Base-by-base conservation (phyloP, 192 early-diverging fungal species). In the Podila epicladia region DNA sequence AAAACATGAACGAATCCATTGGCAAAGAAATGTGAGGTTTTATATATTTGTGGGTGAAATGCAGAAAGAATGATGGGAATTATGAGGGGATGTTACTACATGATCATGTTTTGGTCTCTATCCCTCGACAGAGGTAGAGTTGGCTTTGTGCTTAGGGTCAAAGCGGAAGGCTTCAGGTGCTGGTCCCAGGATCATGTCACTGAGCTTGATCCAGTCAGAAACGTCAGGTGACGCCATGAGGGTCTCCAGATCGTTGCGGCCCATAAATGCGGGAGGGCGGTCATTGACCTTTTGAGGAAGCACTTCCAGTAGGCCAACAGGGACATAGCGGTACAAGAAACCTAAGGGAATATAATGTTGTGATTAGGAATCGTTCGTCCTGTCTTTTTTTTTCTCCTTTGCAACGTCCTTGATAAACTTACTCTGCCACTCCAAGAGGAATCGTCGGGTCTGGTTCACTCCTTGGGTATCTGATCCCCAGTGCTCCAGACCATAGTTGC, bases 381-480 rank as follows among this genome's bases (percentile, higher is more conserved):
- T 33, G 33, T 33, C 33, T 33, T 33, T 33, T 33, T 33, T 33
- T 33, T 3, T 3, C 33, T 33, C 33, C 33, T 33, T 33, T 1
- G 33, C 33, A 33, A 33, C 33, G 33, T 45, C 41, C 41, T 45
- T 45, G 41, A 45, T 17, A 1, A 88, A 77, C 72, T 91, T 93
- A 69, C 90, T 91, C 78, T 93, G 91, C 94, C 92, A 94, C 77
- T 95, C 94, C 74, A 89, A 86, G 74, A 95, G 57, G 84, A 92
- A 95, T 29, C 94, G 84, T 64, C 98, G 84, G 17, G 94, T 95
- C 17, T 86, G 88, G 63, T 93, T 95, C 31, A 99, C 89, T 51
- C 98, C 98, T 82, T 88, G 82, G 3, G 90, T 91, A 82, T 99
- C 97, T 9, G 91, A 91, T 50, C 97, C 97, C 98, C 98, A 99